Evolutionary conservation across 441 rosid species (phyloP).

Genomic region (Theobroma grandiflorum): DNA sequence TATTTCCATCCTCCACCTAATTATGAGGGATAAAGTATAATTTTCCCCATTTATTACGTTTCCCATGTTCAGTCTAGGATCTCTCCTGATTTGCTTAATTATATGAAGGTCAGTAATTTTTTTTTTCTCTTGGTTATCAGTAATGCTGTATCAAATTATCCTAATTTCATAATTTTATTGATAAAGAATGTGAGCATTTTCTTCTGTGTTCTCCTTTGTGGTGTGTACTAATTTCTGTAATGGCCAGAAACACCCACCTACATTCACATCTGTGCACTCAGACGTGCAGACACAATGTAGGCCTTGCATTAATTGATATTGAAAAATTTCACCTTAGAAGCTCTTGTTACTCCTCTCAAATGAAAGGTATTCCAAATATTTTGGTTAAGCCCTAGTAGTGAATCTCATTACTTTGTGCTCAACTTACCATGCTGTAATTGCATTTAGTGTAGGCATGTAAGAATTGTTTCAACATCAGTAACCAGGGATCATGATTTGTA

Average conservation of each 20-base stretch:
- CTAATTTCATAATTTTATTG: neutral
- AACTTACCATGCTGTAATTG: constrained; percentile 11
- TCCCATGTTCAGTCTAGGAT: constrained; percentile 6
- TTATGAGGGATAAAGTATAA: neutral
- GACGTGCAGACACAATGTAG: neutral
- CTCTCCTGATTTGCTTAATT: neutral
- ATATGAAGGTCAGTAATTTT: neutral
- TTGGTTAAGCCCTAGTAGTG: neutral
- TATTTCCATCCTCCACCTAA: too few relatives aligned
- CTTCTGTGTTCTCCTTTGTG: neutral
- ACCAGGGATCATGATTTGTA: constrained; percentile 11
- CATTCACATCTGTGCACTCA: neutral
- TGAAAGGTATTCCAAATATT: neutral
- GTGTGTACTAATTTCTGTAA: neutral
- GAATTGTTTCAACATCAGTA: neutral
- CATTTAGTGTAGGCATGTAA: constrained; percentile 9
- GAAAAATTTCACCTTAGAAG: neutral
- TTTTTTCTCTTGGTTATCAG: neutral
- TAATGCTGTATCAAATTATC: neutral
- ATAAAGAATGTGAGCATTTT: neutral
- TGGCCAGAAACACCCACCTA: neutral
- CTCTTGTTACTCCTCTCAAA: neutral
- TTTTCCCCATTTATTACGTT: neutral
- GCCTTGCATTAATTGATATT: neutral
- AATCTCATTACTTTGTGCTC: neutral